Percentiles rank a stretch among this genome's conserved stretches.
Evolutionary conservation across 1,139 yeast species (phyloP).

Genomic region (Sugiyamaella castrensis): DNA sequence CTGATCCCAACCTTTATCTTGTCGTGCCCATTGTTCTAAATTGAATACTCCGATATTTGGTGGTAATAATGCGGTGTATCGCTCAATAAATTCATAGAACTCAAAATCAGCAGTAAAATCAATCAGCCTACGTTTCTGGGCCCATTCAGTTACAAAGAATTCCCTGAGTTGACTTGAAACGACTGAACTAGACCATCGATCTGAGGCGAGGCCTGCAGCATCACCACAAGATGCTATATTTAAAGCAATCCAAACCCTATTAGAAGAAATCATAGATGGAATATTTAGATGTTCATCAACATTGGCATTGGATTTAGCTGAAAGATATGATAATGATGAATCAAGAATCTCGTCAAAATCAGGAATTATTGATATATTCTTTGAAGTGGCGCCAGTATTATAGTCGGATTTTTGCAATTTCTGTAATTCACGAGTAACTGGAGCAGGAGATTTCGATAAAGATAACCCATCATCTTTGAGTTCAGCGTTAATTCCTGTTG

Average conservation of each 20-base stretch:
- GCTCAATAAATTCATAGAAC: conserved; percentile 38
- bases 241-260: conserved; percentile 39
- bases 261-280: conserved; percentile 27
- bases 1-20: conserved; percentile 36
- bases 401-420: conserved; percentile 15
- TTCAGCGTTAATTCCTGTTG: conserved; percentile 39
- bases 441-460: conserved; percentile 36
- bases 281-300: conserved; percentile 27
- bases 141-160: conserved; percentile 40
- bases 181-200: conserved; percentile 37
- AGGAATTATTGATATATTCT: conserved; percentile 16
- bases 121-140: conserved; percentile 33
- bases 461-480: conserved; percentile 40
- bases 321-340: conserved; percentile 27
- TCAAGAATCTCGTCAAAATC: conserved; percentile 25
- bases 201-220: conserved; percentile 30
- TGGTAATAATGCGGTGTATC: conserved; percentile 38
- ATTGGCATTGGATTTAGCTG: conserved; percentile 2
- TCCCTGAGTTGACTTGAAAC: conserved; percentile 40
- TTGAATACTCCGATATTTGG: conserved; percentile 32
- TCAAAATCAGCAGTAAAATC: conserved; percentile 44
- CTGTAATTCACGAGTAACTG: conserved; percentile 29
- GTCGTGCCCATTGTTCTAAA: conserved; percentile 40
- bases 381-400: conserved; percentile 2
- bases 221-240: conserved; percentile 33